A percentile compares a stretch with the other conserved stretches of the same genome.
phyloP scores from a whole-genome alignment of 2,329 filamentous ascomycete species.

The Aspergillus uvarum region DNA sequence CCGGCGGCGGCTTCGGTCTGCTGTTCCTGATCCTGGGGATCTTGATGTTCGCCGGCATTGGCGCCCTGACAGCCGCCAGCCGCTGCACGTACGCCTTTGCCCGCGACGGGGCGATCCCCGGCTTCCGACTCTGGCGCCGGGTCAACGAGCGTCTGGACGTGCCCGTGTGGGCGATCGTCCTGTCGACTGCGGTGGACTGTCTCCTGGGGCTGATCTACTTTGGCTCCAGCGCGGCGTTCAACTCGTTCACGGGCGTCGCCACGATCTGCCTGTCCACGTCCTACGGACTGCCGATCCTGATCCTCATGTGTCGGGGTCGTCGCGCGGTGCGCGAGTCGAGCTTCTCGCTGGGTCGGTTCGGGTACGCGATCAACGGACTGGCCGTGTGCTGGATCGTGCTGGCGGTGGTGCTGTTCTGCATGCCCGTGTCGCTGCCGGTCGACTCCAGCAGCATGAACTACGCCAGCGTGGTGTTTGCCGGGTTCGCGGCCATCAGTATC shows the following conservation, averaged over 20 bases:
- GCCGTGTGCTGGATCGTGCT: constrained; percentile 71
- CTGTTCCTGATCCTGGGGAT: constrained; percentile 76
- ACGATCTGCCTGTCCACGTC: constrained; percentile 75
- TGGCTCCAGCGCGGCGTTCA: constrained; percentile 73
- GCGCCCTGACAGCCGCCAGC: constrained; percentile 70
- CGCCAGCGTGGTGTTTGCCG: constrained; percentile 64
- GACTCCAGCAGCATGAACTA: constrained; percentile 63
- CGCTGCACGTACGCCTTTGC: constrained; percentile 76
- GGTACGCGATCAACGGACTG: constrained; percentile 65
- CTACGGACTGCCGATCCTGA: constrained; percentile 73
- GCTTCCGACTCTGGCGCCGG: constrained; percentile 63
- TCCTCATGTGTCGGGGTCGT: constrained; percentile 67
- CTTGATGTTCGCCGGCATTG: constrained; percentile 72
- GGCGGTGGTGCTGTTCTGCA: constrained; percentile 71
- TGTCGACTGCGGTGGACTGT: constrained; percentile 68
- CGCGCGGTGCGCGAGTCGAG: constrained; percentile 63
- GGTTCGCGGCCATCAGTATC: constrained; percentile 60
- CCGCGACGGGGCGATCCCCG: constrained; percentile 71
- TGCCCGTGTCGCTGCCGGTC: constrained; percentile 65
- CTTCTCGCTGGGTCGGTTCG: constrained; percentile 69
- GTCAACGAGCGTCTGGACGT: constrained; percentile 67
- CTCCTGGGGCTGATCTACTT: constrained; percentile 77
- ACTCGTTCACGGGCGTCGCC: constrained; percentile 75
- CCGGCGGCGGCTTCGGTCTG: constrained; percentile 71
- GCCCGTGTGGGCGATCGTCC: constrained; percentile 66